phyloP scores from a whole-genome alignment of 768 basidiomycete genomes.

The Russula sp. region DNA sequence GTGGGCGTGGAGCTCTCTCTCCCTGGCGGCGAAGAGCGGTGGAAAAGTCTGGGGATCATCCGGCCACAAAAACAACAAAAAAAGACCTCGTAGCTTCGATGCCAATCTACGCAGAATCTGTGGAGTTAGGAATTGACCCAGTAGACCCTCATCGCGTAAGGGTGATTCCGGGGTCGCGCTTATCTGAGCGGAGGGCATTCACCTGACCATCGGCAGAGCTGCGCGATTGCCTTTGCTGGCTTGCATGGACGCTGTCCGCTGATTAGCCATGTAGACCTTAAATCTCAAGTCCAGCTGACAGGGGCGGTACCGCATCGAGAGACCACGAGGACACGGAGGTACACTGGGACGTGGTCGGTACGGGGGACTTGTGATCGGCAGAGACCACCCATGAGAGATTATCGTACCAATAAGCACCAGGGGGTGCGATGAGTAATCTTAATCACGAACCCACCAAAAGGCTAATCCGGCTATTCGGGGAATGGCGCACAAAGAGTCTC shows the following conservation, averaged over 20 bases:
- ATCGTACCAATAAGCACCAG: too few species aligned
- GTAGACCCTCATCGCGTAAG: neutral
- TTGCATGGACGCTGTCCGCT: neutral
- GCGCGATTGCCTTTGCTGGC: conserved; percentile 9
- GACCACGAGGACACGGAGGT: conserved; percentile 11
- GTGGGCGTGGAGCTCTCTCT: too few species aligned
- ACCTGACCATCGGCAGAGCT: conserved; percentile 8
- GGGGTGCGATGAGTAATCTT: too few species aligned
- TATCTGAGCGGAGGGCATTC: neutral
- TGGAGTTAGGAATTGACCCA: neutral
- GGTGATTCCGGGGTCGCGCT: conserved; percentile 4
- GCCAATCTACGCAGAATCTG: conserved; percentile 6
- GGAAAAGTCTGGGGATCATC: neutral
- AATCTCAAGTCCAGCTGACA: conserved; percentile 18
- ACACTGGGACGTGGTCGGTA: conserved; percentile 1
- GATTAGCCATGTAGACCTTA: conserved; percentile 19
- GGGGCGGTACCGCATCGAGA: conserved; percentile 1
- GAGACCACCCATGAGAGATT: neutral
- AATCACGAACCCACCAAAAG: neutral
- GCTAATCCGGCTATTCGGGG: neutral
- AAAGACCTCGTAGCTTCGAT: neutral
- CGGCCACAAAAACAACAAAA: neutral
- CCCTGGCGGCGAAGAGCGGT: too few species aligned
- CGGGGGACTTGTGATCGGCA: conserved; percentile 2
- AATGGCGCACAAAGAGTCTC: neutral